A percentile compares a stretch with the other conserved stretches of the same genome.
phyloP scores from a whole-genome alignment of 768 basidiomycete genomes.

The Gymnopilus dilepis region DNA sequence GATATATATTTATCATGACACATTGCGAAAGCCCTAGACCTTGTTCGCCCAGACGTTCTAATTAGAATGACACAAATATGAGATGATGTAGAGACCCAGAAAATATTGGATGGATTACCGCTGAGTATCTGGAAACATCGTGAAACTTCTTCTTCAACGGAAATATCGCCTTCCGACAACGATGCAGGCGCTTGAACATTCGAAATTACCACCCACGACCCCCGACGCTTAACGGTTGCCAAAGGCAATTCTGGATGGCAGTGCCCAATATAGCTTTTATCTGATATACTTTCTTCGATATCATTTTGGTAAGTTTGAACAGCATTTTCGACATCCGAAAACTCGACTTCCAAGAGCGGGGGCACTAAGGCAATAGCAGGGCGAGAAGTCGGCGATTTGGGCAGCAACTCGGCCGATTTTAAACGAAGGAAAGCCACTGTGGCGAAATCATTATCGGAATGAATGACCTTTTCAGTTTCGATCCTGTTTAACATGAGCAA shows the following conservation, averaged over 20 bases:
- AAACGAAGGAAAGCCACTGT: slow-evolving; percentile 92
- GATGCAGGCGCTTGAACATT: slow-evolving; percentile 50
- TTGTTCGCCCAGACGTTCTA: slow-evolving; percentile 59
- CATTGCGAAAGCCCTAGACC: slow-evolving; percentile 61
- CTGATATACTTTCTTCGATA: background rate
- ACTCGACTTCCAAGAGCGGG: slow-evolving; percentile 55
- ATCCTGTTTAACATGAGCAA: slow-evolving; percentile 45
- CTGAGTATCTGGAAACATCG: slow-evolving; percentile 68
- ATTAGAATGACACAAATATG: background rate
- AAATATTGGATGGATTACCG: slow-evolving; percentile 50
- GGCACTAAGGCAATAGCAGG: slow-evolving; percentile 44
- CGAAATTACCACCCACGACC: slow-evolving; percentile 73
- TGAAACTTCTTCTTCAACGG: slow-evolving; percentile 74
- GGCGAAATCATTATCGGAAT: slow-evolving; percentile 82
- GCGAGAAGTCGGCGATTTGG: slow-evolving; percentile 47
- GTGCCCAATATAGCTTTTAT: background rate
- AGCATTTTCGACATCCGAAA: slow-evolving; percentile 31
- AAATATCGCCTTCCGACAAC: slow-evolving; percentile 27
- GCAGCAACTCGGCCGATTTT: slow-evolving; percentile 64
- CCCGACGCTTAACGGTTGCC: slow-evolving; percentile 37
- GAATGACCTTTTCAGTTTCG: slow-evolving; percentile 73
- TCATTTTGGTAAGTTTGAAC: slow-evolving; percentile 14
- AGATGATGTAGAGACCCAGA: background rate
- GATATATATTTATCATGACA: slow-evolving; percentile 79
- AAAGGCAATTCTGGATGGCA: slow-evolving; percentile 10